These are phyloP conservation scores for Arctium minus DNA, from an alignment of 129 eudicot genomes.

Conservation along the genomic window DNA sequence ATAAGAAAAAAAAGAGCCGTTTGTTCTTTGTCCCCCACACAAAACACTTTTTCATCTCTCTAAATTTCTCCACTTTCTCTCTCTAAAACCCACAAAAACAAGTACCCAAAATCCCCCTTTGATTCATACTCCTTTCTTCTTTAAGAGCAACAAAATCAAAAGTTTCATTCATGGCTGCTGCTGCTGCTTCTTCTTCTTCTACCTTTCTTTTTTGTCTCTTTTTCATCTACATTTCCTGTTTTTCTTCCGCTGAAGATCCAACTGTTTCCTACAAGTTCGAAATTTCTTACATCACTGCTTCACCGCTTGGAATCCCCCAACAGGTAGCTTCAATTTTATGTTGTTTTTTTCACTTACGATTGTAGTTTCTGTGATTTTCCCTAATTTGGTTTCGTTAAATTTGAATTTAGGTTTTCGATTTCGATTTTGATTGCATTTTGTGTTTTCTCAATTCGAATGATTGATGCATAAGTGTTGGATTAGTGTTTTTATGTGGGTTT, in stretches of 20 bases:
- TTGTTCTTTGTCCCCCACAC: slow-evolving; percentile 30
- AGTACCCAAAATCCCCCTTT: slow-evolving; percentile 6
- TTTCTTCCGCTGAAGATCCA: slow-evolving; percentile 78
- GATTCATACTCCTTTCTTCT: slow-evolving; percentile 2
- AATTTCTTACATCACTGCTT: slow-evolving; percentile 86
- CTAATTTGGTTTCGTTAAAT: slow-evolving; percentile 22
- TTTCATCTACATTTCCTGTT: slow-evolving; percentile 46
- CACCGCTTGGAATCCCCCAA: slow-evolving; percentile 93
- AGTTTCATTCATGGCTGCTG: slow-evolving; percentile 46
- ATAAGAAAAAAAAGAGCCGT: slow-evolving; percentile 27
- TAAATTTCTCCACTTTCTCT: slow-evolving; percentile 9
- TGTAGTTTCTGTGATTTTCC: background rate
- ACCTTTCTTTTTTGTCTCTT: slow-evolving; percentile 23
- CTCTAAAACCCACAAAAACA: slow-evolving; percentile 25
- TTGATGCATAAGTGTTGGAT: background rate
- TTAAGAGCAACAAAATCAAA: slow-evolving; percentile 7
- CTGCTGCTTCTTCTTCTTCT: slow-evolving; percentile 33
- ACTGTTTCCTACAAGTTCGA: slow-evolving; percentile 52
- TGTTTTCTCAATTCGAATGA: background rate
- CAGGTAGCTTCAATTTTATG: slow-evolving; percentile 40
- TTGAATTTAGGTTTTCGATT: background rate
- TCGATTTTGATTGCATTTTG: background rate
- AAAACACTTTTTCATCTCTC: slow-evolving; percentile 10
- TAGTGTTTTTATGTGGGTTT: background rate
- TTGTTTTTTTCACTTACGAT: background rate